Evolutionary conservation across 345 rosid species (phyloP), one percentile per base, ranked within the genome.

Genomic region (Cochlearia excelsa): DNA sequence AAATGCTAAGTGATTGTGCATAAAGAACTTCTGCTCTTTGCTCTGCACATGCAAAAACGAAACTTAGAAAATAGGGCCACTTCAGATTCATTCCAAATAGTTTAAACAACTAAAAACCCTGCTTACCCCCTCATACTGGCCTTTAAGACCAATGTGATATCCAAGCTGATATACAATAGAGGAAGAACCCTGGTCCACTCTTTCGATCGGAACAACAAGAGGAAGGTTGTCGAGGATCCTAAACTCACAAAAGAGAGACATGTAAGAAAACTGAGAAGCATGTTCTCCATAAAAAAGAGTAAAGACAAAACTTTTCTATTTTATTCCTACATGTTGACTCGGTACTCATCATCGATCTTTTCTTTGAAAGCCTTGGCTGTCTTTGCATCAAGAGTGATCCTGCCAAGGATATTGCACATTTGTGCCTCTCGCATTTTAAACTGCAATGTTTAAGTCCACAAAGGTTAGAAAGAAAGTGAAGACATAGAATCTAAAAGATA

Each of bases 201-300:
- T 83, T 46, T 67, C 82, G 6, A 90, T 73, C 23, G 97, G 97
- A 65, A 93, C 90, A 45, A 93, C 99, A 7, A 93, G 81, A 50
- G 99, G 99, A 59, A 93, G 97, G 72, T 93, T 93, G 75, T 93
- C 99, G 48, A 93, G 91, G 77, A 93, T 93, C 99, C 99, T 93
- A 84, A 84, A 45, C 51, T 72, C 61, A 58, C 4, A 52, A 44
- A 57, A 46, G 39, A 51, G 53, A 46, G 9, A 46, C 27, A 30
- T 11, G 56, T 70, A 5, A 70, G 49, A 50, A 57, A 58, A 39
- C 29, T 52, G 39, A 29, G 39, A 63, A 51, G 52, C 27, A 46
- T 30, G 28, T 30, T 30, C 30, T 37, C 1, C 37, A 38, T n/a
- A 37, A 3, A 57, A 16, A 26, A 3, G 33, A 34, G 23, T 16